Conservation (phyloP, 768 basidiomycete species). For the Tricholoma matsutake region DNA sequence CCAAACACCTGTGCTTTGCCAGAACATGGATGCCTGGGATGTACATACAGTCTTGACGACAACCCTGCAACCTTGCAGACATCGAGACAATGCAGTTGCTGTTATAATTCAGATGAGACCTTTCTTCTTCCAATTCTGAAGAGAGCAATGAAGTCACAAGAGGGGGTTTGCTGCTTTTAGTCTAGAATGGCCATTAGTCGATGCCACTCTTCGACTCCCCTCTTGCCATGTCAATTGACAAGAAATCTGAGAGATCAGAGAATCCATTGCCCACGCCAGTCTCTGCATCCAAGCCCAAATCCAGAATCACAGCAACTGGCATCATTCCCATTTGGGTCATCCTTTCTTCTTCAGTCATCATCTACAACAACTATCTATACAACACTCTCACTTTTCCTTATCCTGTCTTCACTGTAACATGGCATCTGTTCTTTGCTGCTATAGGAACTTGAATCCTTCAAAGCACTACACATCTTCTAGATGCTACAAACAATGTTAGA, state of each 20-base stretch:
- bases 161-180: not conserved
- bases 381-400: slow-evolving; percentile 80
- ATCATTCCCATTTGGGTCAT: slow-evolving; percentile 94
- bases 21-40: no score
- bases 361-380: slow-evolving; percentile 94
- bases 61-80: no score
- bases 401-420: slow-evolving; percentile 93
- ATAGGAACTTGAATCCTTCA: slow-evolving; percentile 85
- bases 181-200: not conserved
- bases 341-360: slow-evolving; percentile 86
- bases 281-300: slow-evolving; percentile 36
- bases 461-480: slow-evolving; percentile 77
- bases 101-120: no score
- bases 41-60: no score
- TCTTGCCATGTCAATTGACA: slow-evolving; percentile 5
- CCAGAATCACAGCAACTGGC: slow-evolving; percentile 58
- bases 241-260: slow-evolving; percentile 9
- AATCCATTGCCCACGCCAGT: slow-evolving; percentile 56
- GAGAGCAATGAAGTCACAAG: no score
- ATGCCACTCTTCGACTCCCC: not conserved
- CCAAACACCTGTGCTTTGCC: no score
- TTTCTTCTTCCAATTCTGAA: no score
- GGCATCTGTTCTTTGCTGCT: slow-evolving; percentile 74
- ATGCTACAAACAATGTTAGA: slow-evolving; percentile 74
- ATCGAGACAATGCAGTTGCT: no score